Evolutionary conservation across 108 stramenopile species (phyloP).

Genomic region (Parietichytrium sp.): DNA sequence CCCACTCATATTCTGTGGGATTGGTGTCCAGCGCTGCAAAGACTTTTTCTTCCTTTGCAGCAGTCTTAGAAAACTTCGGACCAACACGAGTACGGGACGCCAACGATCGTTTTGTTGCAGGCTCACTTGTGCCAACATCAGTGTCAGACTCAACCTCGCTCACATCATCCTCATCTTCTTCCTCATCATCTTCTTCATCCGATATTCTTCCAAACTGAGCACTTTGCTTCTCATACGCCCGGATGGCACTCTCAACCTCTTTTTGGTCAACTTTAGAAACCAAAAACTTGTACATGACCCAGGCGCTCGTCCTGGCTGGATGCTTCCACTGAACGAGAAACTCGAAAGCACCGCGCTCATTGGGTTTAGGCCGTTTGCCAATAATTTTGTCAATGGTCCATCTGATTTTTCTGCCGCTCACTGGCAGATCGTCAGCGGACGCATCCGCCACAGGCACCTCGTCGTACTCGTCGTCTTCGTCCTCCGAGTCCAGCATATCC

Average conservation of each 20-base stretch:
- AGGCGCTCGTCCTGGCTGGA: not conserved
- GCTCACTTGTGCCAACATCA: no score
- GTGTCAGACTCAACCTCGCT: no score
- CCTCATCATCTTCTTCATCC: not conserved
- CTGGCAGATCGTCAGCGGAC: no score
- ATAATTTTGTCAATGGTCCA: not conserved
- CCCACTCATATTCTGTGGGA: not conserved
- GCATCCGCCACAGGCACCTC: no score
- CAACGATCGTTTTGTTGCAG: no score
- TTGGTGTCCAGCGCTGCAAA: not conserved
- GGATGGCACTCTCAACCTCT: not conserved
- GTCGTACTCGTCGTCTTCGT: no score
- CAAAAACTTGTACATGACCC: not conserved
- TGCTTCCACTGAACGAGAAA: conserved; percentile 13
- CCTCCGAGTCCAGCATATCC: no score
- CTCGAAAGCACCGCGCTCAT: not conserved
- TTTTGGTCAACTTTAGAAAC: not conserved
- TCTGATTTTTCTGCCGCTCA: no score
- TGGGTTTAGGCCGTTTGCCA: not conserved
- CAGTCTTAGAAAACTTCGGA: no score
- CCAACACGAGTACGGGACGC: no score
- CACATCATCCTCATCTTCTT: conserved; percentile 1
- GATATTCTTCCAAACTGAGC: not conserved
- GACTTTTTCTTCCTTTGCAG: not conserved
- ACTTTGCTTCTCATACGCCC: not conserved